These are phyloP conservation scores for Phaeoacremonium minimum DNA, from an alignment of 2,329 filamentous ascomycete genomes.

Conservation along the genomic window DNA sequence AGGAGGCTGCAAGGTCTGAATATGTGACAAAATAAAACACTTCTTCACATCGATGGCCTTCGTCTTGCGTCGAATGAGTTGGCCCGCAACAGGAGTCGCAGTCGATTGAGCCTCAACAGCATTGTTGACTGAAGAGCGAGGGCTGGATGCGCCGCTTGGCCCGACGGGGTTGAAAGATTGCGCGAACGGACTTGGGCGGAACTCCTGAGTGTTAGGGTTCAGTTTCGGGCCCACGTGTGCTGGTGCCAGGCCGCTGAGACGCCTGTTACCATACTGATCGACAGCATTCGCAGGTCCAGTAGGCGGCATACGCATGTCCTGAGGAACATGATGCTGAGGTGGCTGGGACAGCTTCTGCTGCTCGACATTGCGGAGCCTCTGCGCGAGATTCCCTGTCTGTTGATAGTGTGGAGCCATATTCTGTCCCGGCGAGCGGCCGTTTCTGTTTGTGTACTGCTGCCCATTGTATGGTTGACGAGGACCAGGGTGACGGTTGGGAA, in stretches of 20 bases:
- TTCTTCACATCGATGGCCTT: slow-evolving; percentile 69
- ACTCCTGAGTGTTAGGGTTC: slow-evolving; percentile 69
- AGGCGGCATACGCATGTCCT: slow-evolving; percentile 68
- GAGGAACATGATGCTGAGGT: slow-evolving; percentile 41
- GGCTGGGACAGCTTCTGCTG: slow-evolving; percentile 43
- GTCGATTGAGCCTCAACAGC: slow-evolving; percentile 24
- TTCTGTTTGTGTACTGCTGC: slow-evolving; percentile 40
- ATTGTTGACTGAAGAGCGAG: slow-evolving; percentile 56
- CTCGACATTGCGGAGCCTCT: slow-evolving; percentile 37
- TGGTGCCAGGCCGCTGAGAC: slow-evolving; percentile 43
- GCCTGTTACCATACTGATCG: slow-evolving; percentile 48
- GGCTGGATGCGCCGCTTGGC: slow-evolving; percentile 68
- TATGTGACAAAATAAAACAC: slow-evolving; percentile 48
- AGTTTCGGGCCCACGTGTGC: slow-evolving; percentile 51
- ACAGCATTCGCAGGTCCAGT: slow-evolving; percentile 63
- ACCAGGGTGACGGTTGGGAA: slow-evolving; percentile 39
- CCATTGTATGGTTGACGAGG: slow-evolving; percentile 34
- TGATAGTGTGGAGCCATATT: slow-evolving; percentile 33
- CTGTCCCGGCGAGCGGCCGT: slow-evolving; percentile 39
- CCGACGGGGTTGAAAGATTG: slow-evolving; percentile 73
- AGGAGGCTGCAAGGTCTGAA: slow-evolving; percentile 49
- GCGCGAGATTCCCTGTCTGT: slow-evolving; percentile 36
- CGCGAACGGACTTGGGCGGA: slow-evolving; percentile 80
- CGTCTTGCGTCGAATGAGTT: slow-evolving; percentile 66
- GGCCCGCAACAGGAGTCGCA: slow-evolving; percentile 32